Evolutionary conservation across 257 asterid genomes (phyloP), one percentile per base, ranked within the genome.

Genomic region (Osmanthus fragrans): DNA sequence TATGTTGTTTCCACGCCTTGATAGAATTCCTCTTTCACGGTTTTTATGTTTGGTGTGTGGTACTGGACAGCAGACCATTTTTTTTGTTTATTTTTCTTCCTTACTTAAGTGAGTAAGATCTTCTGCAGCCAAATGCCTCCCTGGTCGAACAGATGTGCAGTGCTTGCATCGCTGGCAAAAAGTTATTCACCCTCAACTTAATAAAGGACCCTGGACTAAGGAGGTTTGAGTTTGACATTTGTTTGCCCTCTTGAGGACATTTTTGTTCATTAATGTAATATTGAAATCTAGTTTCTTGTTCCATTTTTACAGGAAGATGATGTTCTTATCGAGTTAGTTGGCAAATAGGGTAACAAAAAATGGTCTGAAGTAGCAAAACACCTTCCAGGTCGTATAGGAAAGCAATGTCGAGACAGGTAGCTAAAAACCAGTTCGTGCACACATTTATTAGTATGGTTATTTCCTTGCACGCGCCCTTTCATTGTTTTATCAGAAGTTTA

Each of bases 321-420:
- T 70, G 78, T 78, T 70, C 88, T 86, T 21, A 56, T 77, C 30
- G 83, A 83, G 84, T 77, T 89, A 66, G 92, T 83, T 2, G 81
- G 77, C 7, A 83, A 72, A 76, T 81, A 68, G 8, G 77, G 89
- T 7, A 76, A 29, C 37, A 79, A 49, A 29, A 88, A 80, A 80
- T 89, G 92, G 94, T 73, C 86, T n/a, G 82, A 80, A 45, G 74
- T 89, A 2, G 89, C 92, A 70, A 82, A 77, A 36, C 79, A 75
- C 19, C 88, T 89, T 34, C 88, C 89, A 0, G 90, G 94, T 25
- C 86, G 89, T 67, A 83, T 86, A 70, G 94, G 92, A 70, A 89
- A 89, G 85, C 94, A 89, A 77, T 89, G 92, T 76, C 79, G 90
- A 7, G 94, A 88, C 73, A 89, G 92, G 94, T 87, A 89, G 40